Conservation (phyloP, 768 basidiomycete species). For the Naematelia aurantialba region DNA sequence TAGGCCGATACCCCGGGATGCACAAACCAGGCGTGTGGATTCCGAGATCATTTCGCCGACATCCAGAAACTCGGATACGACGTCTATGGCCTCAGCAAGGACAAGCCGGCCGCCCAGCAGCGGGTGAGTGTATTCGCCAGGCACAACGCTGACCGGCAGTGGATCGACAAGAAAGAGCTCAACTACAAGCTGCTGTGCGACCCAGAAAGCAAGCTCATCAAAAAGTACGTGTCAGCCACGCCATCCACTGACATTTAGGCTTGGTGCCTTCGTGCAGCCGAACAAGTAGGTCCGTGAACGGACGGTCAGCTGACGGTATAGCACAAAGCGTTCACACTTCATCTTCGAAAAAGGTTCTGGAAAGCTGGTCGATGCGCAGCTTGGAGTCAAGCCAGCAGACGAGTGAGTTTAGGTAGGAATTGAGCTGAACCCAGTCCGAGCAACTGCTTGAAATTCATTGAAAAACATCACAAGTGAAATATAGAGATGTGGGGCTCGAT, state of each 20-base stretch:
- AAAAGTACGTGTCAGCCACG: conserved; percentile 30
- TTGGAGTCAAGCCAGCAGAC: conserved; percentile 81
- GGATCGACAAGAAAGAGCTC: conserved; percentile 64
- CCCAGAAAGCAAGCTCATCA: conserved; percentile 73
- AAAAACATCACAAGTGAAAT: conserved; percentile 50
- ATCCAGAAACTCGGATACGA: conserved; percentile 66
- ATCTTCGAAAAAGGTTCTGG: conserved; percentile 82
- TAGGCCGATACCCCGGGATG: conserved; percentile 58
- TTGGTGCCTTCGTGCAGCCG: conserved; percentile 66
- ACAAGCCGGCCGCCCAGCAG: conserved; percentile 62
- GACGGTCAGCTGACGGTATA: conserved; percentile 37
- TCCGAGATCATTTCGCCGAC: conserved; percentile 75
- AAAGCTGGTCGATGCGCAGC: conserved; percentile 74
- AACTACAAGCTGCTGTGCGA: conserved; percentile 86
- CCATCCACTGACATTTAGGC: conserved; percentile 49
- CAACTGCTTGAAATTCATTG: conserved; percentile 67
- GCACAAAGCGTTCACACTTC: conserved; percentile 88
- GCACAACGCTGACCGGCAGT: conserved; percentile 36
- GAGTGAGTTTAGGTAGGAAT: conserved; percentile 51
- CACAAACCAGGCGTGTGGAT: conserved; percentile 88
- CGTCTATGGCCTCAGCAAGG: conserved; percentile 69
- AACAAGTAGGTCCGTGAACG: conserved; percentile 54
- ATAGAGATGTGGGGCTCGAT: neutral
- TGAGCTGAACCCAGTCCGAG: conserved; percentile 55
- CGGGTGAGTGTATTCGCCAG: conserved; percentile 58